Percentiles rank a stretch among this genome's conserved stretches.
phyloP scores from a whole-genome alignment of 192 early-diverging fungal genomes.

The Borealophlyctis nickersoniae region DNA sequence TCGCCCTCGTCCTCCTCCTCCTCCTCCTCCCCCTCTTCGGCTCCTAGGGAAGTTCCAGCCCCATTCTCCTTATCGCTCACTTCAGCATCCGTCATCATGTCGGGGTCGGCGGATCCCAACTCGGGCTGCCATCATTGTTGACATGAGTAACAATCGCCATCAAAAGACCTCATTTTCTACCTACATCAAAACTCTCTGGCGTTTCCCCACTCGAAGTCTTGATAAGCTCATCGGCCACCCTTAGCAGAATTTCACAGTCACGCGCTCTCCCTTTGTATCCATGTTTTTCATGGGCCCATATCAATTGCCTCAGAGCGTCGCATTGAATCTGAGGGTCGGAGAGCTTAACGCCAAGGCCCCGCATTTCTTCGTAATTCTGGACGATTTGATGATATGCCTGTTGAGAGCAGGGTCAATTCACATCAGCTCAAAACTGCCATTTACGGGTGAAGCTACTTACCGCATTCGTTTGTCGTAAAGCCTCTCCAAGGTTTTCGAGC shows the following conservation, averaged over 20 bases:
- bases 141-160: neutral
- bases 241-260: slow-evolving; percentile 1
- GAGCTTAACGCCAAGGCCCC: slow-evolving; percentile 4
- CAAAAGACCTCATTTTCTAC: too few species aligned
- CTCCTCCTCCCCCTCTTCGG: neutral
- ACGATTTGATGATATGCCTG: slow-evolving; percentile 15
- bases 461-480: neutral
- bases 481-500: slow-evolving; percentile 13
- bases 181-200: neutral
- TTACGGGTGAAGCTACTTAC: too few species aligned
- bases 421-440: too few species aligned
- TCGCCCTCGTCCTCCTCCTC: neutral
- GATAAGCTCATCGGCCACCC: slow-evolving; percentile 7
- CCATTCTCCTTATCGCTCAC: neutral
- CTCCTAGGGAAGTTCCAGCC: neutral
- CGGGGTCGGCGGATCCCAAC: slow-evolving; percentile 18
- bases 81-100: slow-evolving; percentile 12
- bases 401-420: too few species aligned
- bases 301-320: slow-evolving; percentile 12
- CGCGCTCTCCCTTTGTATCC: slow-evolving; percentile 6
- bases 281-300: slow-evolving; percentile 1
- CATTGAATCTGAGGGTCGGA: slow-evolving; percentile 14
- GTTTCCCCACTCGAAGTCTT: neutral
- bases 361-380: slow-evolving; percentile 16
- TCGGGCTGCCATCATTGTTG: slow-evolving; percentile 4